A percentile compares a stretch with the other conserved stretches of the same genome.
Conservation (phyloP, 805 yeast genomes). For the Teunomyces tritomae region DNA sequence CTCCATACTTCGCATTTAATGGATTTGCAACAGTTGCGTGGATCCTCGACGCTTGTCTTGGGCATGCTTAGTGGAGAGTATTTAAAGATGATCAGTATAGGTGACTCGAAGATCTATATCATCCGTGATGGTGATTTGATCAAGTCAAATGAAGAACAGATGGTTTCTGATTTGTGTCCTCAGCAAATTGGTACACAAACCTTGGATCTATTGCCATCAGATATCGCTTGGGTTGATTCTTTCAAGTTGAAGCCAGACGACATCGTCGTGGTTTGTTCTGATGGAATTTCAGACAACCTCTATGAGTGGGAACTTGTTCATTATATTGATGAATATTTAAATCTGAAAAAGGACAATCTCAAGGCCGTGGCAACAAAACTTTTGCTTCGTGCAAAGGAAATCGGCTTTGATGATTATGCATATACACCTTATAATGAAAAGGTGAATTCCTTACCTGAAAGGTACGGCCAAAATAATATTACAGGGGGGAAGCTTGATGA, state of each 20-base stretch:
- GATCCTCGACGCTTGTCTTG: conserved; percentile 49
- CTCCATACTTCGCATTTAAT: conserved; percentile 48
- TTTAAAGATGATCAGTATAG: conserved; percentile 49
- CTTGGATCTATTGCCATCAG: conserved; percentile 40
- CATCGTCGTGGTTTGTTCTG: conserved; percentile 47
- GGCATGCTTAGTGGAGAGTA: conserved; percentile 49
- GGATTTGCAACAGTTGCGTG: conserved; percentile 46
- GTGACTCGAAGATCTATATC: conserved; percentile 50
- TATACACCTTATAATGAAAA: conserved; percentile 53
- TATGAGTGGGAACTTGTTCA: conserved; percentile 47
- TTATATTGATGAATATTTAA: conserved; percentile 32
- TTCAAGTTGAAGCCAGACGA: conserved; percentile 41
- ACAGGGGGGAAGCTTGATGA: conserved; percentile 57
- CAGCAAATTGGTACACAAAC: conserved; percentile 55
- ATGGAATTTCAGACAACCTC: conserved; percentile 53
- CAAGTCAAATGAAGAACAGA: conserved; percentile 45
- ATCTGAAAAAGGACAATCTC: conserved; percentile 26
- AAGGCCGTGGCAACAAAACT: conserved; percentile 40
- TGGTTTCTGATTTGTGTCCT: conserved; percentile 48
- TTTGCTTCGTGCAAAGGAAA: conserved; percentile 44
- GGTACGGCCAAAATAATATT: conserved; percentile 30
- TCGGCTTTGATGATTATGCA: conserved; percentile 53
- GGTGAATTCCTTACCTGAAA: conserved; percentile 41
- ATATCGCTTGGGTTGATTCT: conserved; percentile 46
- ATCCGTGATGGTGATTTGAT: conserved; percentile 45